Evolutionary conservation across 257 asterid genomes (phyloP).

Genomic region (Salvia hispanica): DNA sequence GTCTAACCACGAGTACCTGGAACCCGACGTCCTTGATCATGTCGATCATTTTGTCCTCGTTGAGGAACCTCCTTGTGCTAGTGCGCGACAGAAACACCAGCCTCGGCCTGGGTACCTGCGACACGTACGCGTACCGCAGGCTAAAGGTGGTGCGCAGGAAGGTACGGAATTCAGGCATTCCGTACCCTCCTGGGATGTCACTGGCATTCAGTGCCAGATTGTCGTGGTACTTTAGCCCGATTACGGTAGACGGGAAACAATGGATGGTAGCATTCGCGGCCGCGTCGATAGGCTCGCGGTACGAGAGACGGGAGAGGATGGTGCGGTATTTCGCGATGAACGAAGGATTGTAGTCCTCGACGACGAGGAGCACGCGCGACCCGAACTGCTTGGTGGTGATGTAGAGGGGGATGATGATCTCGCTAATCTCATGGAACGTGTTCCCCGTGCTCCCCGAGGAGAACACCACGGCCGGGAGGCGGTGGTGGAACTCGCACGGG

Average conservation of each 20-base stretch:
- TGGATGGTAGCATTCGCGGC: conserved; percentile 56
- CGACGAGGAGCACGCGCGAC: conserved; percentile 53
- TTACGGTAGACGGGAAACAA: conserved; percentile 72
- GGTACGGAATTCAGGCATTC: conserved; percentile 42
- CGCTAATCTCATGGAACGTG: conserved; percentile 80
- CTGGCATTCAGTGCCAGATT: conserved; percentile 47
- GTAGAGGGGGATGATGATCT: conserved; percentile 75
- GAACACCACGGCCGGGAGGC: conserved; percentile 71
- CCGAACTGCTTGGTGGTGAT: conserved; percentile 67
- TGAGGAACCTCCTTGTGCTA: conserved; percentile 57
- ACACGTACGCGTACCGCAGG: conserved; percentile 38
- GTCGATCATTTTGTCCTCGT: conserved; percentile 52
- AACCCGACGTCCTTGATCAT: conserved; percentile 60
- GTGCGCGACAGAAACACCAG: conserved; percentile 66
- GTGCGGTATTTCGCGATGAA: conserved; percentile 64
- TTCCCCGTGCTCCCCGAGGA: conserved; percentile 86
- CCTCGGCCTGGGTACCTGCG: conserved; percentile 48
- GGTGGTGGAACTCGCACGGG: conserved; percentile 45
- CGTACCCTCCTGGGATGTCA: conserved; percentile 47
- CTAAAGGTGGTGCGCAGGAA: conserved; percentile 38
- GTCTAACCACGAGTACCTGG: conserved; percentile 47
- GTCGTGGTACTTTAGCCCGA: conserved; percentile 79
- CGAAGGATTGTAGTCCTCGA: conserved; percentile 66
- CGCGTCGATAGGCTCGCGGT: conserved; percentile 50
- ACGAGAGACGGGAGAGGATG: conserved; percentile 49